A percentile compares a stretch with the other conserved stretches of the same genome.
Conservation (phyloP, 106 monocot species). For the Phalaenopsis aphrodite region DNA sequence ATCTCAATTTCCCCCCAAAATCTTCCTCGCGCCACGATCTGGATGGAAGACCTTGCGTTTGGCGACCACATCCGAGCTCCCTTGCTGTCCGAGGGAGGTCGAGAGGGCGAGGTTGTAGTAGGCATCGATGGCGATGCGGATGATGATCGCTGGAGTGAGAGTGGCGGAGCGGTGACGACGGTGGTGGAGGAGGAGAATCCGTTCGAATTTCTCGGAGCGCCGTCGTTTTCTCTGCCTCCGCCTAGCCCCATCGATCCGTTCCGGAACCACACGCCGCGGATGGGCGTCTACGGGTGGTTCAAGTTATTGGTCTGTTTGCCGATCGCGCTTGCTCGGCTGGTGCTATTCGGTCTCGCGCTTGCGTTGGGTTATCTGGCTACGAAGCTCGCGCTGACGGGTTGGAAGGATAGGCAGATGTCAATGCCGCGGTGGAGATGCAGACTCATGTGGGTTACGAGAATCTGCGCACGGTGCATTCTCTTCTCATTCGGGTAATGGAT, state of each 20-base stretch:
- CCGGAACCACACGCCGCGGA: constrained; percentile 58
- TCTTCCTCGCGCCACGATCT: no score
- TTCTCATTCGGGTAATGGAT: constrained; percentile 75
- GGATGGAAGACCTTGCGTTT: background rate
- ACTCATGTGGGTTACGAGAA: constrained; percentile 82
- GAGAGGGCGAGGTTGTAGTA: background rate
- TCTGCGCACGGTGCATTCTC: constrained; percentile 70
- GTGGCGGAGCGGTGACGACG: background rate
- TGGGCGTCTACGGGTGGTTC: constrained; percentile 50
- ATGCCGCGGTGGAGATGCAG: constrained; percentile 76
- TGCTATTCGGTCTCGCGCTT: constrained; percentile 57
- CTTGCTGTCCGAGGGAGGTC: background rate
- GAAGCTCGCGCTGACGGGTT: constrained; percentile 50
- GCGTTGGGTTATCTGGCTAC: constrained; percentile 65
- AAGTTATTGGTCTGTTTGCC: constrained; percentile 55
- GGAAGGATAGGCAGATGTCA: constrained; percentile 71
- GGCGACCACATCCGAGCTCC: background rate
- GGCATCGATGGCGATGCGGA: background rate
- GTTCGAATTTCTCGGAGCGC: constrained; percentile 48
- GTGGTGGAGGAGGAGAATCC: constrained; percentile 25
- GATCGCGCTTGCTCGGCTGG: constrained; percentile 39
- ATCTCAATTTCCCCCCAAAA: background rate
- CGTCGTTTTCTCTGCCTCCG: constrained; percentile 15
- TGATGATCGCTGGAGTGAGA: background rate
- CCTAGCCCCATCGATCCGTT: constrained; percentile 63